phyloP scores from a whole-genome alignment of 2,329 filamentous ascomycete genomes.

The Lasiodiplodia hormozganensis region DNA sequence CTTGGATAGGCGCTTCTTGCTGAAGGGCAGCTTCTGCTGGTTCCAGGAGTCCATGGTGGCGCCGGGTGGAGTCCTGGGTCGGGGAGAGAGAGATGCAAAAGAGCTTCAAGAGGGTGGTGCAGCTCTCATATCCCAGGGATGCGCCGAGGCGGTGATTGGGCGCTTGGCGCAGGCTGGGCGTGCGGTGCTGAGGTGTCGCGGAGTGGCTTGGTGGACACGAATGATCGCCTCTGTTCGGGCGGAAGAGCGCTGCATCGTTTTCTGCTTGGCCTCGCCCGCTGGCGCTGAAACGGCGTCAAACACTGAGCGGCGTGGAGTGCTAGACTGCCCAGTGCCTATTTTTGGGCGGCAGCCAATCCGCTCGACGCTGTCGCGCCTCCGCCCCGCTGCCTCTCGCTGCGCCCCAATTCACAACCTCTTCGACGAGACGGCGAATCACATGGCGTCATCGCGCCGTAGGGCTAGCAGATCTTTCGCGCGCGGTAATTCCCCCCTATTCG shows the following conservation, averaged over 20 bases:
- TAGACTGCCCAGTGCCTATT: constrained; percentile 10
- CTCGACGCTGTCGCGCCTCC: not conserved
- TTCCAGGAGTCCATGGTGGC: constrained; percentile 32
- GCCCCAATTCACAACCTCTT: not conserved
- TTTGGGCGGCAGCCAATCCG: constrained; percentile 12
- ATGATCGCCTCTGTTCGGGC: constrained; percentile 13
- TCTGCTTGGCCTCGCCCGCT: constrained; percentile 16
- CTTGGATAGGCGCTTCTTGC: constrained; percentile 58
- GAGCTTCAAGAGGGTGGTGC: constrained; percentile 1
- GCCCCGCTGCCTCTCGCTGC: constrained; percentile 7
- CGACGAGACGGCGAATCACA: constrained; percentile 2
- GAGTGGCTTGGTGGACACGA: constrained; percentile 18
- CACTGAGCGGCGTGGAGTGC: not conserved
- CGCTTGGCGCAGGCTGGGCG: constrained; percentile 23
- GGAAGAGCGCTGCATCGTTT: constrained; percentile 9
- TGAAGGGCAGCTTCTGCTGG: constrained; percentile 58
- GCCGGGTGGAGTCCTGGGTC: constrained; percentile 1
- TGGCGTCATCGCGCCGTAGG: not conserved
- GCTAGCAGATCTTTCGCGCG: constrained; percentile 13
- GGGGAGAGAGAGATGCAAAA: not conserved
- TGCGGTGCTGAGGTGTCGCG: constrained; percentile 26
- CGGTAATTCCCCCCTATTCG: constrained; percentile 6
- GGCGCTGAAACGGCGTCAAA: constrained; percentile 25
- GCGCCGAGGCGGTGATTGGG: constrained; percentile 27
- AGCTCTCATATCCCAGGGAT: constrained; percentile 28